A percentile compares a stretch with the other conserved stretches of the same genome.
phyloP scores from a whole-genome alignment of 805 yeast genomes.

The Komagataella kurtzmanii region DNA sequence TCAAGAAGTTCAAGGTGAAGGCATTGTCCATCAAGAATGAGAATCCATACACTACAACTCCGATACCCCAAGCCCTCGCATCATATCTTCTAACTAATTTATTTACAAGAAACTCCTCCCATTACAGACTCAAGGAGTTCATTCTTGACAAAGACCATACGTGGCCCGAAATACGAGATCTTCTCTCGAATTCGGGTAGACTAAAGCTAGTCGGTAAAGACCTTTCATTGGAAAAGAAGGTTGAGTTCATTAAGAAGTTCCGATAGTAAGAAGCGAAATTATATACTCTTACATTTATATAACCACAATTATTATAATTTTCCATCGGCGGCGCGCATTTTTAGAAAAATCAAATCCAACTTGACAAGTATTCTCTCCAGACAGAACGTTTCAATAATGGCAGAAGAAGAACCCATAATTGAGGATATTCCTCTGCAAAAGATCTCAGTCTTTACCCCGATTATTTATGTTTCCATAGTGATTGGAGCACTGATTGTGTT shows the following conservation, averaged over 20 bases:
- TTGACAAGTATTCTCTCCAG: background rate
- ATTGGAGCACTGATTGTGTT: slow-evolving; percentile 55
- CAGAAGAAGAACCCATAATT: background rate
- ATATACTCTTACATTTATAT: background rate
- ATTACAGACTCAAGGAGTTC: slow-evolving; percentile 12
- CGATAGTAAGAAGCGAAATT: background rate
- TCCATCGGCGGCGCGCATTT: background rate
- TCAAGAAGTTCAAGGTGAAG: slow-evolving; percentile 14
- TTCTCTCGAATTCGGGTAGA: slow-evolving; percentile 30
- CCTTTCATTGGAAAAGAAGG: slow-evolving; percentile 28
- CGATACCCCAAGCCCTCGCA: slow-evolving; percentile 11
- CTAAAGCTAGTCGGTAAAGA: slow-evolving; percentile 32
- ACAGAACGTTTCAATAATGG: background rate
- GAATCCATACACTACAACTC: slow-evolving; percentile 18
- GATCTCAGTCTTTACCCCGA: slow-evolving; percentile 56
- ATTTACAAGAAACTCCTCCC: slow-evolving; percentile 2
- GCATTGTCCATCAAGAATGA: slow-evolving; percentile 28
- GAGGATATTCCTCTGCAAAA: slow-evolving; percentile 20
- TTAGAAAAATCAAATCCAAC: background rate
- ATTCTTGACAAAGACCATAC: slow-evolving; percentile 2
- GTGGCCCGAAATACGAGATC: slow-evolving; percentile 8
- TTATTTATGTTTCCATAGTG: slow-evolving; percentile 61
- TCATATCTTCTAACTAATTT: slow-evolving; percentile 6
- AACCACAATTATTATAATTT: too few species aligned
- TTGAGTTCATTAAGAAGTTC: slow-evolving; percentile 23